Evolutionary conservation across 2,329 filamentous ascomycete genomes (phyloP), one percentile per base, ranked within the genome.

Genomic region (Xylaria sp.): DNA sequence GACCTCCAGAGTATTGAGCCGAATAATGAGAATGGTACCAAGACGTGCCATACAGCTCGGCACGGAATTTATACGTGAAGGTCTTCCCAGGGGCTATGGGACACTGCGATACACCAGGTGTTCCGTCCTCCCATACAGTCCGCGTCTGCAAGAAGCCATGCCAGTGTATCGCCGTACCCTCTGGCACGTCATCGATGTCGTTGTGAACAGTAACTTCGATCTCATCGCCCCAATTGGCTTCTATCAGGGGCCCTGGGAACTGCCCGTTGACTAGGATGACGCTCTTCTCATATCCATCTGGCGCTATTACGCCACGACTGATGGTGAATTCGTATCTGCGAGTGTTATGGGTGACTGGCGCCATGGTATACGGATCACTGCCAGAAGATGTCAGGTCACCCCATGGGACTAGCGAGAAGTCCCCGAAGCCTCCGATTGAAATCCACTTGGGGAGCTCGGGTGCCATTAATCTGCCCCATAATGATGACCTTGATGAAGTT

Each of bases 11-110:
- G 65, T 84, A 82, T 66, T 86, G 83, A 0, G 79, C 76, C 9
- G 80, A 83, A 68, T 83, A 85, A 68, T 86, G 83, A 37, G 81
- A 81, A 69, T 86, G 83, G 63, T 85, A 86, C 83, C 82, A 85
- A 4, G 76, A 73, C 1, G 77, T 78, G 19, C 83, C 83, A 64
- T 83, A 84, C 8, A 82, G 70, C 3, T 79, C 78, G 1, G 82
- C 83, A 34, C 76, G 69, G 68, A 83, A 82, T 23, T 75, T 74
- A 66, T 84, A 85, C 1, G 79, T 83, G 65, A 79, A 80, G 61
- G 72, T 80, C 61, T 78, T 78, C 18, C 82, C 83, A 0, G 87
- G 86, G 4, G 85, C 76, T 60, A 90, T 84, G 1, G 88, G 87
- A 63, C 88, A 91, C 70, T 91, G 86, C 0, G 76, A 72, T 2